These are phyloP conservation scores for Pseudogymnoascus sp. DNA, from an alignment of 2,329 filamentous ascomycete genomes.

Conservation along the genomic window DNA sequence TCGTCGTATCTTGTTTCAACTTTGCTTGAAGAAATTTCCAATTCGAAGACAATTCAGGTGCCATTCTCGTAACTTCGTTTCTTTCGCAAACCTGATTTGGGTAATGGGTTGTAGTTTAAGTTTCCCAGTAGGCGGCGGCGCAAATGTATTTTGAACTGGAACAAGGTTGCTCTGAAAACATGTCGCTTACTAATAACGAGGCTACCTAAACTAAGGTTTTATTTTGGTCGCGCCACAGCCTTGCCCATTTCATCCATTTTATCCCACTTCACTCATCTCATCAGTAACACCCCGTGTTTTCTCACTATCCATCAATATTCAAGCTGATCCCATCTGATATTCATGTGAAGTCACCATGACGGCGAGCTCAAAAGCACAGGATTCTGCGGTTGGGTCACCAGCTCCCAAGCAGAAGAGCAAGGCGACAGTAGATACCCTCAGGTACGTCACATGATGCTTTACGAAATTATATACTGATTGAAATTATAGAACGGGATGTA, in stretches of 20 bases:
- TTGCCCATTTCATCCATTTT: neutral
- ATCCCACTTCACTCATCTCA: slow-evolving; percentile 1
- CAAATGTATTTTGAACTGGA: neutral
- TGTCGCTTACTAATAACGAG: neutral
- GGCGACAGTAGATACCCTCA: slow-evolving; percentile 76
- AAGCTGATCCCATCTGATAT: neutral
- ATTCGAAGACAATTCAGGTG: slow-evolving; percentile 50
- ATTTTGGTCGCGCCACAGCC: slow-evolving; percentile 1
- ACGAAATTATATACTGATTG: neutral
- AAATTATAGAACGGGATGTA: slow-evolving; percentile 25
- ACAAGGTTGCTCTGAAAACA: neutral
- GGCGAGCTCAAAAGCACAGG: slow-evolving; percentile 39
- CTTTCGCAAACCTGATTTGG: neutral
- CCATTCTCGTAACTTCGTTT: slow-evolving; percentile 19
- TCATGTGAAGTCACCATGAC: slow-evolving; percentile 41
- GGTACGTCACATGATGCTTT: slow-evolving; percentile 40
- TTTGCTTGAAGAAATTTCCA: slow-evolving; percentile 70
- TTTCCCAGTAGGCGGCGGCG: neutral
- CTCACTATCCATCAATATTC: slow-evolving; percentile 1
- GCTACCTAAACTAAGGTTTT: neutral
- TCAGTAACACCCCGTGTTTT: neutral
- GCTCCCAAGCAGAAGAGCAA: slow-evolving; percentile 62
- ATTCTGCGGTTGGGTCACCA: slow-evolving; percentile 47
- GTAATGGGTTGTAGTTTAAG: neutral
- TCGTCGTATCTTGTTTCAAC: slow-evolving; percentile 35